Percentiles rank a stretch among this genome's conserved stretches.
Evolutionary conservation across 1,284 basidiomycete genomes (phyloP).

Genomic region (Polyporus tsugae): DNA sequence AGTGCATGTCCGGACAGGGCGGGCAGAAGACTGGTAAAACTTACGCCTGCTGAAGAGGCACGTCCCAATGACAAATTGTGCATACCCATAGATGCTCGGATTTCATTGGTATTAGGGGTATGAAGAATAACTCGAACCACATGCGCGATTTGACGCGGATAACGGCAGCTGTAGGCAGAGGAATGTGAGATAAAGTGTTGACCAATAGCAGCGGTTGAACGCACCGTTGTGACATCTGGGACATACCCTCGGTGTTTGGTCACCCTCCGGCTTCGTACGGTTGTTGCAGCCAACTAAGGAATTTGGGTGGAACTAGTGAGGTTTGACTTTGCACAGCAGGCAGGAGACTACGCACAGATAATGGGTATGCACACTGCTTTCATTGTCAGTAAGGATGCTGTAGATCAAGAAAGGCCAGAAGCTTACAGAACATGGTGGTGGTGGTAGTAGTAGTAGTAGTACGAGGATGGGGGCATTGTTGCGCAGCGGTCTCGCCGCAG

Average conservation of each 20-base stretch:
- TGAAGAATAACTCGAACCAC: constrained; percentile 63
- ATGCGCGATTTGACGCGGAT: constrained; percentile 53
- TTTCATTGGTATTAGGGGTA: constrained; percentile 57
- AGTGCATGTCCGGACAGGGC: constrained; percentile 22
- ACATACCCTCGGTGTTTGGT: constrained; percentile 52
- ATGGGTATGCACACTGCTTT: constrained; percentile 57
- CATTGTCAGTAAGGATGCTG: constrained; percentile 12
- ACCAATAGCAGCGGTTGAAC: constrained; percentile 24
- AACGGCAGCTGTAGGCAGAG: constrained; percentile 47
- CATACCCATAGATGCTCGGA: constrained; percentile 59
- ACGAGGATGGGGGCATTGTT: constrained; percentile 10
- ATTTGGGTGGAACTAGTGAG: constrained; percentile 3
- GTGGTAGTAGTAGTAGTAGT: constrained; percentile 17
- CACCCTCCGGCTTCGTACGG: constrained; percentile 52
- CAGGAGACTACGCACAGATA: constrained; percentile 46
- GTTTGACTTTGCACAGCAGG: not conserved
- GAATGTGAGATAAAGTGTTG: constrained; percentile 15
- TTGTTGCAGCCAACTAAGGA: constrained; percentile 58
- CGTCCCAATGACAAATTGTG: constrained; percentile 57
- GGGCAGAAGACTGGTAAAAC: constrained; percentile 30
- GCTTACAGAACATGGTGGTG: constrained; percentile 49
- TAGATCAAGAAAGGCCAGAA: not conserved
- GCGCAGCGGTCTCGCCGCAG: constrained; percentile 6
- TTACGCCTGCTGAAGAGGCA: constrained; percentile 54
- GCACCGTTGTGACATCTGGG: constrained; percentile 59